Percentiles rank a stretch among this genome's conserved stretches.
Conservation (phyloP, 2,329 filamentous ascomycete genomes). For the Ophiostoma quercus region DNA sequence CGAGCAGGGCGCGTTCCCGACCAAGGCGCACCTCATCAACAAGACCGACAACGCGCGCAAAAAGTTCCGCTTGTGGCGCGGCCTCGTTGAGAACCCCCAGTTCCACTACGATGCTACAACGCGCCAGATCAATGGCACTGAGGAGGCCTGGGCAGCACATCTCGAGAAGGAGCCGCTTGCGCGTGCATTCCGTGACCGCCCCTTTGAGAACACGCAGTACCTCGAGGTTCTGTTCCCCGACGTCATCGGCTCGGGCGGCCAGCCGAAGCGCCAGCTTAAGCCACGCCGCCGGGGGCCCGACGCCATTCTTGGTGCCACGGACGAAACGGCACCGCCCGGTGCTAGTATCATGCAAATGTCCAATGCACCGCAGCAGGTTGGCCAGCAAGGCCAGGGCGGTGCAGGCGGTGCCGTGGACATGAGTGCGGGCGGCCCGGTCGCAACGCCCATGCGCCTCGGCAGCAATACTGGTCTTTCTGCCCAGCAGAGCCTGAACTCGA, state of each 20-base stretch:
- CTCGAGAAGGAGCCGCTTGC: slow-evolving; percentile 57
- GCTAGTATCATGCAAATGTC: slow-evolving; percentile 45
- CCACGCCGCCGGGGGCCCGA: slow-evolving; percentile 48
- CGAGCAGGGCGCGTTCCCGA: slow-evolving; percentile 53
- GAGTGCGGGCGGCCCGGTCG: slow-evolving; percentile 9
- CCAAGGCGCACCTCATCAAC: slow-evolving; percentile 58
- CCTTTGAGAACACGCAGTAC: slow-evolving; percentile 56
- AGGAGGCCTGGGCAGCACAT: slow-evolving; percentile 53
- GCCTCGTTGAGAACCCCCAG: slow-evolving; percentile 52
- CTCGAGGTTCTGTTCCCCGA: slow-evolving; percentile 58
- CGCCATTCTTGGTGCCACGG: slow-evolving; percentile 35
- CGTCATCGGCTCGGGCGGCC: slow-evolving; percentile 55
- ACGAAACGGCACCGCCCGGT: slow-evolving; percentile 42
- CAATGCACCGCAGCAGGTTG: slow-evolving; percentile 27
- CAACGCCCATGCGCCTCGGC: slow-evolving; percentile 24
- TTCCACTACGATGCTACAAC: slow-evolving; percentile 50
- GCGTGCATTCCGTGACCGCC: slow-evolving; percentile 50
- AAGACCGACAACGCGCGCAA: slow-evolving; percentile 60
- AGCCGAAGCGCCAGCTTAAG: slow-evolving; percentile 55
- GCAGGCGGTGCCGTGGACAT: neutral
- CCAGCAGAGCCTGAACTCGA: slow-evolving; percentile 3
- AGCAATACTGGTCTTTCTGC: neutral
- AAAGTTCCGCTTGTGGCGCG: slow-evolving; percentile 57
- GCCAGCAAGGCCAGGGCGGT: neutral
- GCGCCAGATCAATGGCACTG: slow-evolving; percentile 50